Evolutionary conservation across 2,329 filamentous ascomycete genomes (phyloP).

Genomic region (Colletotrichum costaricense): DNA sequence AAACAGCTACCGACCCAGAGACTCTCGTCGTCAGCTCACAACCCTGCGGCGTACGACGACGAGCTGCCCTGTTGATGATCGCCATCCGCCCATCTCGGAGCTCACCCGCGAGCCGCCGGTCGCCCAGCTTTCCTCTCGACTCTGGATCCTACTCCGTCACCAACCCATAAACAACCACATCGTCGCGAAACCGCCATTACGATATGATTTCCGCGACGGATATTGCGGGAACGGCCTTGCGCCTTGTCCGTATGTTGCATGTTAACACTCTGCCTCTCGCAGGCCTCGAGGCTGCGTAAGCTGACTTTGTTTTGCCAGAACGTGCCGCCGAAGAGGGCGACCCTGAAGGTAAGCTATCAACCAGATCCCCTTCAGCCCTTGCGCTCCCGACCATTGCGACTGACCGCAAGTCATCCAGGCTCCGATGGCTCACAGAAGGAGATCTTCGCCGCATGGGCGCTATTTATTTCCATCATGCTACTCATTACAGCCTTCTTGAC

Average conservation of each 20-base stretch:
- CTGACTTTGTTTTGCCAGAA: slow-evolving; percentile 19
- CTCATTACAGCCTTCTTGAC: slow-evolving; percentile 96
- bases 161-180: slow-evolving; percentile 24
- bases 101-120: slow-evolving; percentile 36
- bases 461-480: slow-evolving; percentile 95
- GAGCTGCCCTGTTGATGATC: slow-evolving; percentile 34
- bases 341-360: slow-evolving; percentile 28
- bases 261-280: not conserved
- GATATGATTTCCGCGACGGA: slow-evolving; percentile 26
- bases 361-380: not conserved
- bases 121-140: slow-evolving; percentile 27
- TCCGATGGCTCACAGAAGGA: slow-evolving; percentile 75
- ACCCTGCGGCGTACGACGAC: slow-evolving; percentile 17
- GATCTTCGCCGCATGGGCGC: slow-evolving; percentile 94
- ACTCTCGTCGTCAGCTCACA: not conserved
- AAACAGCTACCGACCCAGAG: slow-evolving; percentile 1
- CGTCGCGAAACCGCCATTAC: not conserved
- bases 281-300: slow-evolving; percentile 2
- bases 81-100: slow-evolving; percentile 28
- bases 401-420: slow-evolving; percentile 28
- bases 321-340: slow-evolving; percentile 33
- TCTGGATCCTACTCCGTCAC: slow-evolving; percentile 31
- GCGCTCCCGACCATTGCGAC: slow-evolving; percentile 18
- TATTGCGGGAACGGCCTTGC: slow-evolving; percentile 23
- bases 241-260: slow-evolving; percentile 22